Base-by-base conservation (phyloP, 371 early-diverging fungal species). In the Mucor piriformis region DNA sequence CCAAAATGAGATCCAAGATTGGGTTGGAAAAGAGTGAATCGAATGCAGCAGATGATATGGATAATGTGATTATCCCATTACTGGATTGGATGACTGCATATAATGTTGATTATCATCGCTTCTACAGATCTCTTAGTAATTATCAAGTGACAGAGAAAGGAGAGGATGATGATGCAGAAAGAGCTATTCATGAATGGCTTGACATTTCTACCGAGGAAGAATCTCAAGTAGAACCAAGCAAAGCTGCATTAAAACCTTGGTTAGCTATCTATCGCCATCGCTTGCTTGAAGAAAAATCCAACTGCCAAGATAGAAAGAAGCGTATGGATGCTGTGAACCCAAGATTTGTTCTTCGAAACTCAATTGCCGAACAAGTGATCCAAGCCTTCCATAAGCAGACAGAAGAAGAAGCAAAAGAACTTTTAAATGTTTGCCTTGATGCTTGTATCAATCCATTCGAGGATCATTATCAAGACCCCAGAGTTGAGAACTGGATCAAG, bases 361-460 rank as follows among this genome's bases (percentile, higher is more conserved):
- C 89, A 83, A 84, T 91, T 24, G 85, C 87, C 0, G 84, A 91
- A 54, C 80, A 80, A 50, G 84, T 88, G 3, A 86, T 89, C 29
- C 73, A 63, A 63, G 72, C 77, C 24, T 67, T 80, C 61, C 68
- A 85, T 49, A 55, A 67, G n/a, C 51, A 68, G 48, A 27, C 65
- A 24, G 38, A 50, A 16, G 65, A 74, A 24, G 76, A 74, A 57
- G 64, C 75, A 24, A 33, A 59, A 1, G 52, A 63, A 1, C 52
- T 72, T 34, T 57, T 92, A 13, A 73, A 85, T 37, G 60, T 73
- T 0, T 83, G 81, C n/a, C 64, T 88, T 1, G 71, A 75, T 25
- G 78, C 88, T 33, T 79, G 88, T 44, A 67, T 77, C 6, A 61
- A 85, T 37, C 86, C 85, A 3, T 90, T 73, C 29, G 76, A 82